Evolutionary conservation across 257 asterid genomes (phyloP), one percentile per base, ranked within the genome.

Genomic region (Lycium barbarum): DNA sequence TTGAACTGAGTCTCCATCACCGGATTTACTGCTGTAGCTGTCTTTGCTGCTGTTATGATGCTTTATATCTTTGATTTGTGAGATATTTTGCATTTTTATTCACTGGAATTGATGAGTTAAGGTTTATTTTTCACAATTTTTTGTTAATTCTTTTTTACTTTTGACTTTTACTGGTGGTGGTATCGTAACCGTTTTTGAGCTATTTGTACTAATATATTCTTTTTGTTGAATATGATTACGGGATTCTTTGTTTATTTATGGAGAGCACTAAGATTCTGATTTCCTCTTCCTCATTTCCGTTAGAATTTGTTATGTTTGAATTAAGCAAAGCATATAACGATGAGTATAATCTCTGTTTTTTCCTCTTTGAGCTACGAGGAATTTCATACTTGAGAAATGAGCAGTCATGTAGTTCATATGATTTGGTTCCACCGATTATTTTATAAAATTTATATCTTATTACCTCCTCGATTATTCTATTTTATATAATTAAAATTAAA

Each of bases 1-100:
- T 86, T 89, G 74, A 90, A 89, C 90, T 78, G 90, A 85, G 81
- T 90, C 53, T 88, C 90, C 22, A 11, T 89, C 54, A 90, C 91
- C 45, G 95, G 95, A 89, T 90, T 93, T 74, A 87, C 89, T n/a
- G 92, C 84, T 26, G 84, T 81, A 38, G 91, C 84, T 71, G 22
- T 90, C 81, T 20, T 90, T 40, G 87, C 88, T 83, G 91, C 92
- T 53, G 90, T 91, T 20, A 22, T 89, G 72, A 59, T 88, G 88
- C 74, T 90, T 55, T 92, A 87, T 87, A 86, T 84, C 86, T 88
- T 22, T 43, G 36, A 72, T 72, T 6, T 10, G 18, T 72, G 57
- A 9, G 33, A 72, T 43, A 2, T 43, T 26, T 40, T 10, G 54
- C 26, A 10, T 26, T 26, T 43, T 72, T 72, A 18, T 18, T 72